Percentiles rank a stretch among this genome's conserved stretches.
Evolutionary conservation across 495 filamentous ascomycete genomes (phyloP).

Genomic region (Aspergillus saccharolyticus): DNA sequence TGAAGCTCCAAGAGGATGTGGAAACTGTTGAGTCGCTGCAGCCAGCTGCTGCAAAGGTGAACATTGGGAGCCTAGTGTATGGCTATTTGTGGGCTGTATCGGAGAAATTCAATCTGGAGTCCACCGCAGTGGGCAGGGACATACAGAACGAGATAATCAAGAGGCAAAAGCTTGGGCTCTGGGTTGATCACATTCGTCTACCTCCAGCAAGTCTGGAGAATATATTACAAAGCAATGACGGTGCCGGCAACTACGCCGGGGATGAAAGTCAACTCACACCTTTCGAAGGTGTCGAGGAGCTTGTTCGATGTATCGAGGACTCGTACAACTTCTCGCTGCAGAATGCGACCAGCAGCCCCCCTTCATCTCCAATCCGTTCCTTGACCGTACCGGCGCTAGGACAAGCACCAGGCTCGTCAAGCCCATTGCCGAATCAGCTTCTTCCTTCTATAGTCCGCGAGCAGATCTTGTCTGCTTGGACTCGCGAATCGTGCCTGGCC

Average conservation of each 20-base stretch:
- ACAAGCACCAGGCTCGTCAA: conserved; percentile 21
- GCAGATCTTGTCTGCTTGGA: conserved; percentile 73
- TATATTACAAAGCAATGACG: conserved; percentile 30
- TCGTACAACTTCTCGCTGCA: conserved; percentile 54
- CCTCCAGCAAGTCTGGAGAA: conserved; percentile 49
- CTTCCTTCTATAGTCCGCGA: conserved; percentile 51
- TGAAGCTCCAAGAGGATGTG: conserved; percentile 81
- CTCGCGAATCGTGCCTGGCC: conserved; percentile 62
- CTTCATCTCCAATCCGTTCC: conserved; percentile 62
- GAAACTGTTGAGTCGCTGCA: conserved; percentile 50
- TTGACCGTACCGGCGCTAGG: conserved; percentile 57
- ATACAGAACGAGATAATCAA: conserved; percentile 72
- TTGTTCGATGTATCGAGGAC: conserved; percentile 68
- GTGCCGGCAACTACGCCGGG: conserved; percentile 8
- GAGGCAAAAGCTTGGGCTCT: conserved; percentile 64
- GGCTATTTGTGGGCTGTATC: conserved; percentile 79
- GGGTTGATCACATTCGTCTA: conserved; percentile 61
- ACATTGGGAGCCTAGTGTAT: conserved; percentile 76
- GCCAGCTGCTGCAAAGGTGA: conserved; percentile 58
- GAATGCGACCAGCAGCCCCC: conserved; percentile 63
- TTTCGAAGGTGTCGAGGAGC: conserved; percentile 41
- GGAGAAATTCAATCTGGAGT: conserved; percentile 72
- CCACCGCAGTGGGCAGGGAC: conserved; percentile 56
- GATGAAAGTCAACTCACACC: conserved; percentile 25
- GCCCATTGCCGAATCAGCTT: conserved; percentile 35